Evolutionary conservation across 768 basidiomycete species (phyloP), one percentile per base, ranked within the genome.

Genomic region (Termitomyces heimii): DNA sequence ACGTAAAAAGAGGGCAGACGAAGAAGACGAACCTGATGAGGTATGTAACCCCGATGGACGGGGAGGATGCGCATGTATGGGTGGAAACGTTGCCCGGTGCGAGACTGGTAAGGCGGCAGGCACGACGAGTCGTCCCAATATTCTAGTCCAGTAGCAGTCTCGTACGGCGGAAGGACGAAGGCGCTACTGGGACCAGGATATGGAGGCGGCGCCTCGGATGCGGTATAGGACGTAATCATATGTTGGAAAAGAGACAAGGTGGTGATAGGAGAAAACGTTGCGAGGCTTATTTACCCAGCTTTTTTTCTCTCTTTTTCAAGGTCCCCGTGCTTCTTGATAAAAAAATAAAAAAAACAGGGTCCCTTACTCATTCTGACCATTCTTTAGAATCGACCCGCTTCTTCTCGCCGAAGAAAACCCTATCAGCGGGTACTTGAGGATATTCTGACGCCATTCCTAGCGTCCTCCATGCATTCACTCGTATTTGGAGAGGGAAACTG

Each of bases 81-180:
- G 18, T 60, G 61, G 22, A 28, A 62, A 1, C 61, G 56, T 12
- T 50, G 35, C 1, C 56, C 55, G 5, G 58, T 54, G 5, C 63
- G 56, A 9, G 42, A 35, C 20, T 54, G 55, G 20, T 64, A 64
- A 0, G 59, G 40, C 1, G 63, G 61, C 6, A 64, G 52, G 12
- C 63, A 52, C 6, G 40, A 58, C 5, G 61, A 56, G 43, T 64
- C 61, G 5, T 32, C 54, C 39, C 55, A 59, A 26, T 49, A 52
- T 32, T 60, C 54, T 0, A 39, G 10, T 4, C 29, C 24, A 42
- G 53, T 58, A 10, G 53, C 60, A 6, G 53, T 26, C 34, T 61
- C 54, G 39, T 53, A 63, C 7, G 24, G 40, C 2, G 57, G 62
- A 10, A 60, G 44, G 0, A 39, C n/a, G 6, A 54, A 57, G 14